phyloP scores from a whole-genome alignment of 306 rosid species.

The Acmispon strigosus region DNA sequence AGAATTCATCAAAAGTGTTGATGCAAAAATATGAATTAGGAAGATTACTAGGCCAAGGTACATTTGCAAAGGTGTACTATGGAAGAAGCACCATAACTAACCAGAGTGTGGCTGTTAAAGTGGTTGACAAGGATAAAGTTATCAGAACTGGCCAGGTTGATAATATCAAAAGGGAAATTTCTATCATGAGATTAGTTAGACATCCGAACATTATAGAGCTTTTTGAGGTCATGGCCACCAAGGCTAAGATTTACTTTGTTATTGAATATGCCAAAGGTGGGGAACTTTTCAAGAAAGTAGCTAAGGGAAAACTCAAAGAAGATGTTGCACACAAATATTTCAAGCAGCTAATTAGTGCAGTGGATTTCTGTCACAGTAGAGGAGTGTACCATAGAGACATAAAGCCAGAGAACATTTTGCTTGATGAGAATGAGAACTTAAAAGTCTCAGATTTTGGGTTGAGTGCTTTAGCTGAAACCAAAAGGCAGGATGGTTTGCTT shows the following conservation, averaged over 20 bases:
- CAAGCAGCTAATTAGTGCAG: constrained; percentile 43
- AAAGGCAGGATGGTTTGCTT: constrained; percentile 31
- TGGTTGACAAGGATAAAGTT: constrained; percentile 40
- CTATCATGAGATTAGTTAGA: constrained; percentile 35
- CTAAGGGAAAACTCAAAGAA: constrained; percentile 44
- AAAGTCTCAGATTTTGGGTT: constrained; percentile 54
- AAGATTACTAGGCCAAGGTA: constrained; percentile 51
- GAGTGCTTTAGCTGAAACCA: constrained; percentile 43
- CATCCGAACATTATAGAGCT: constrained; percentile 48
- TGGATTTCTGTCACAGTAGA: constrained; percentile 56
- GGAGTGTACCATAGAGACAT: constrained; percentile 58
- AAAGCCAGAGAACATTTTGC: constrained; percentile 49
- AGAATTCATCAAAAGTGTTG: constrained; percentile 31
- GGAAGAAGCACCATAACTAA: constrained; percentile 29
- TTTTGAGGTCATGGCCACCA: constrained; percentile 51
- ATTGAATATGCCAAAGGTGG: constrained; percentile 55
- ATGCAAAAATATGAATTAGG: constrained; percentile 47
- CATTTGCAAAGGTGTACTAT: constrained; percentile 50
- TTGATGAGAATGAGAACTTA: constrained; percentile 44
- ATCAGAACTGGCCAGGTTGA: constrained; percentile 24
- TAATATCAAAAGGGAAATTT: constrained; percentile 35
- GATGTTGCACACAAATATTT: constrained; percentile 39
- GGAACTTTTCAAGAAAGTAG: constrained; percentile 37
- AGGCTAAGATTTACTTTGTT: constrained; percentile 41
- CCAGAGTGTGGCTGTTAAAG: constrained; percentile 46